Percentiles rank a stretch among this genome's conserved stretches.
Conservation (phyloP, 495 filamentous ascomycete genomes). For the Astrothelium subdiscretum region DNA sequence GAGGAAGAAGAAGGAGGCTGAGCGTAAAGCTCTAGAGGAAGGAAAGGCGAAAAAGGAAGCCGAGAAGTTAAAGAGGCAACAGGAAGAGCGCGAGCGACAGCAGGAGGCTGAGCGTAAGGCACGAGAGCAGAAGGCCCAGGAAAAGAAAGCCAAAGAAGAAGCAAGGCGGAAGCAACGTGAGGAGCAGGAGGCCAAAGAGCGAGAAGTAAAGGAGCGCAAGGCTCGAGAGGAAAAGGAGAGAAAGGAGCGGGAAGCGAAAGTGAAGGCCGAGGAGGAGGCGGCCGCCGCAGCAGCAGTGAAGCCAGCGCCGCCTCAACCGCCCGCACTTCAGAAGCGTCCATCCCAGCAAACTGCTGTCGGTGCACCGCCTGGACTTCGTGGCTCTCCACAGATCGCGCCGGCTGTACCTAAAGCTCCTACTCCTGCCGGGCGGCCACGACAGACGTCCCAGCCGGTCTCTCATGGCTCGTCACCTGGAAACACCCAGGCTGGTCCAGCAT, state of each 20-base stretch:
- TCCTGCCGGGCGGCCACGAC: conserved; percentile 55
- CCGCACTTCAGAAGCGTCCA: conserved; percentile 30
- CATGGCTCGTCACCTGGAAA: conserved; percentile 58
- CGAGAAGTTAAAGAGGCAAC: conserved; percentile 62
- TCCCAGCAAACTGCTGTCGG: conserved; percentile 38
- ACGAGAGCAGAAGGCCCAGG: conserved; percentile 59
- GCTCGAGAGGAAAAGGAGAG: conserved; percentile 38
- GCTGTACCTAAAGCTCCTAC: conserved; percentile 73
- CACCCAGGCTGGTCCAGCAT: conserved; percentile 36
- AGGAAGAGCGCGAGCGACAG: conserved; percentile 75
- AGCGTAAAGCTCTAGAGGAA: conserved; percentile 80
- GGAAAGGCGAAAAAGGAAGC: conserved; percentile 69
- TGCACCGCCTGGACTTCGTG: conserved; percentile 35
- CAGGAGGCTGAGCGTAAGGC: conserved; percentile 63
- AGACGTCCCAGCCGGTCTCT: conserved; percentile 71
- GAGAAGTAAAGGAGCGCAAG: conserved; percentile 35
- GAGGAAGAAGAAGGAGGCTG: conserved; percentile 82
- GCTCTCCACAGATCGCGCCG: conserved; percentile 72
- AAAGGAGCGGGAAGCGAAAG: conserved; percentile 25
- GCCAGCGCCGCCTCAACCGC: conserved; percentile 10
- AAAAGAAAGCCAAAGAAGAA: conserved; percentile 58
- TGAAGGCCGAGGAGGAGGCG: conserved; percentile 55
- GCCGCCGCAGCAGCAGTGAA: conserved; percentile 39
- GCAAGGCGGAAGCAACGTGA: conserved; percentile 52
- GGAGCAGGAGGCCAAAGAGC: conserved; percentile 64